Conservation (phyloP, 2,329 filamentous ascomycete genomes). For the Chalara sp. region DNA sequence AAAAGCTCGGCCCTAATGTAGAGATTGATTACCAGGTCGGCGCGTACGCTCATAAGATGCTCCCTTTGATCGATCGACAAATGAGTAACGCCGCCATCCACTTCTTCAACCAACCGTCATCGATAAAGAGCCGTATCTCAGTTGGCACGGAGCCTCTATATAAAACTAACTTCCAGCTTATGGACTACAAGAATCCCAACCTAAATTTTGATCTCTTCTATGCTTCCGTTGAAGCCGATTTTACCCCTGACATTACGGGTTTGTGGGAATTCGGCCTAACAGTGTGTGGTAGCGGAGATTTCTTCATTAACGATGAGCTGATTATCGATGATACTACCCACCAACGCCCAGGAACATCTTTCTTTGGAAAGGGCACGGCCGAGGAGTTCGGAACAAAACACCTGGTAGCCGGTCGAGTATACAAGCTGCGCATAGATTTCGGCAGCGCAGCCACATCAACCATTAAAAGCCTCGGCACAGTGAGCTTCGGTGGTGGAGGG, state of each 20-base stretch:
- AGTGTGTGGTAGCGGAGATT: slow-evolving; percentile 28
- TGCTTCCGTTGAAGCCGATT: slow-evolving; percentile 24
- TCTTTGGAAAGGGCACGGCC: slow-evolving; percentile 30
- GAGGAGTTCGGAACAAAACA: slow-evolving; percentile 23
- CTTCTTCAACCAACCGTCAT: slow-evolving; percentile 54
- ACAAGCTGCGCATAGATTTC: slow-evolving; percentile 34
- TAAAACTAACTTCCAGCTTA: slow-evolving; percentile 37
- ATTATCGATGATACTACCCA: slow-evolving; percentile 27
- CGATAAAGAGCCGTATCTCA: slow-evolving; percentile 36
- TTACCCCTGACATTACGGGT: slow-evolving; percentile 16
- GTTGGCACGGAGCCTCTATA: slow-evolving; percentile 44
- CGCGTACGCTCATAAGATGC: slow-evolving; percentile 55
- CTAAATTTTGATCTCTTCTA: slow-evolving; percentile 27
- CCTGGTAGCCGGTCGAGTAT: slow-evolving; percentile 24
- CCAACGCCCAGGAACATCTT: slow-evolving; percentile 30
- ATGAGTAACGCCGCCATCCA: slow-evolving; percentile 46
- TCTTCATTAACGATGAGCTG: slow-evolving; percentile 28
- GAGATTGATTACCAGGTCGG: slow-evolving; percentile 46
- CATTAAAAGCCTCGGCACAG: slow-evolving; percentile 38
- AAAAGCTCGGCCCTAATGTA: slow-evolving; percentile 7
- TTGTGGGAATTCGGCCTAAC: slow-evolving; percentile 30
- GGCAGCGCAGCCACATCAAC: slow-evolving; percentile 52
- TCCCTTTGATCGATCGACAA: slow-evolving; percentile 45
- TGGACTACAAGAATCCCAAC: slow-evolving; percentile 41
- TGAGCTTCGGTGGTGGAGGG: slow-evolving; percentile 51